These are phyloP conservation scores for Mucor racemosus DNA, from an alignment of 371 early-diverging fungal genomes.

Conservation along the genomic window DNA sequence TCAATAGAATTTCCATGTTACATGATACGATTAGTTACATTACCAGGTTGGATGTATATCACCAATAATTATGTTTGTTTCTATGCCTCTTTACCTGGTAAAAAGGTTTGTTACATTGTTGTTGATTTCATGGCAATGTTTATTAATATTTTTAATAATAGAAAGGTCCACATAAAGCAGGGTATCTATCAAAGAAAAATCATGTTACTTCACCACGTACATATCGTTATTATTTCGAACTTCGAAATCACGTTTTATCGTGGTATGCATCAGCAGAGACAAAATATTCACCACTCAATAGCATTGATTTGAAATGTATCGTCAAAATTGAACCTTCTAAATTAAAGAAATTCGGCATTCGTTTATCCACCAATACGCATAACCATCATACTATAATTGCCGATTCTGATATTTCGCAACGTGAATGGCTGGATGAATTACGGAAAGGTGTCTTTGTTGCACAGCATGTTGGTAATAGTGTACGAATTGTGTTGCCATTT, in stretches of 20 bases:
- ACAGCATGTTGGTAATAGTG: slow-evolving; percentile 63
- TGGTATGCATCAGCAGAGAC: slow-evolving; percentile 68
- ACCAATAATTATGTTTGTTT: slow-evolving; percentile 70
- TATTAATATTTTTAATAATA: slow-evolving; percentile 15
- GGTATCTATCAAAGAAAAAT: slow-evolving; percentile 65
- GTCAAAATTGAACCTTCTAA: slow-evolving; percentile 52
- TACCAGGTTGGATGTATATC: slow-evolving; percentile 76
- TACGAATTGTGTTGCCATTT: slow-evolving; percentile 63
- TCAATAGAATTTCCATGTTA: slow-evolving; percentile 73
- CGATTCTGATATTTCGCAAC: slow-evolving; percentile 49
- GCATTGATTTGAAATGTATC: slow-evolving; percentile 67
- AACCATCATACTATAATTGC: slow-evolving; percentile 53
- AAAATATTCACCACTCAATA: slow-evolving; percentile 67
- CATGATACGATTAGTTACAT: slow-evolving; percentile 65
- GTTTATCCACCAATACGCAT: slow-evolving; percentile 45
- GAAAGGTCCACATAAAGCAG: slow-evolving; percentile 62
- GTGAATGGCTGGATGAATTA: slow-evolving; percentile 68
- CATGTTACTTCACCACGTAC: slow-evolving; percentile 50
- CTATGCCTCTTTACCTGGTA: slow-evolving; percentile 66
- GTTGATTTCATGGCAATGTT: no score
- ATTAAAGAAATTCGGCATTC: slow-evolving; percentile 56
- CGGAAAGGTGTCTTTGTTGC: slow-evolving; percentile 63
- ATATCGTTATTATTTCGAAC: slow-evolving; percentile 69
- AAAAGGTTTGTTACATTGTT: slow-evolving; percentile 31
- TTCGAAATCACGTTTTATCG: slow-evolving; percentile 66